Evolutionary conservation across 2,329 filamentous ascomycete genomes (phyloP).

Genomic region (Venturia aucupariae): DNA sequence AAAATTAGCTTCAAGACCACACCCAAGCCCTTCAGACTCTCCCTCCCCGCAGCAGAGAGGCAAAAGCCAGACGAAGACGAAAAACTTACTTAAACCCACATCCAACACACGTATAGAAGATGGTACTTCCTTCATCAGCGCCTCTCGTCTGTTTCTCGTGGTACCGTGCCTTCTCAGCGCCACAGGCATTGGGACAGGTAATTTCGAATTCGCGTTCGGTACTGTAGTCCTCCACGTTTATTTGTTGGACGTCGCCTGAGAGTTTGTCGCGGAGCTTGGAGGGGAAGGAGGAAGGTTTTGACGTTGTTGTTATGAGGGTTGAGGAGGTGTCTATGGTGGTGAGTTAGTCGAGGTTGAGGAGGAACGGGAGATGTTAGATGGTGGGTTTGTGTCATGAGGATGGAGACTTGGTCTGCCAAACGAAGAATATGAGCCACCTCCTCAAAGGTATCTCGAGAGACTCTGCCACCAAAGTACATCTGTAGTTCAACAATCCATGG

Average conservation of each 20-base stretch:
- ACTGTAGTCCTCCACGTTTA: constrained; percentile 62
- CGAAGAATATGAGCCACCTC: no score
- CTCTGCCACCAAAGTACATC: no score
- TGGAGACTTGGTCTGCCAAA: no score
- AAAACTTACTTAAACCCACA: constrained; percentile 69
- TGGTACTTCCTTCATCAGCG: constrained; percentile 89
- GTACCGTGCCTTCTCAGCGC: constrained; percentile 71
- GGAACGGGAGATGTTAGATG: no score
- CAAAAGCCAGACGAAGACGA: constrained; percentile 12
- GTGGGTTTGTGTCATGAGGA: no score
- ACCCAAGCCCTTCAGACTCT: not conserved
- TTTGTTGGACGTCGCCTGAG: constrained; percentile 70
- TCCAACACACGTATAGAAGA: constrained; percentile 74
- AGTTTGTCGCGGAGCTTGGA: constrained; percentile 77
- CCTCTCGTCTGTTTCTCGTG: constrained; percentile 78
- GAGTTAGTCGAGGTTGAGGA: not conserved
- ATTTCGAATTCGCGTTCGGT: constrained; percentile 40
- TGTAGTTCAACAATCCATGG: no score
- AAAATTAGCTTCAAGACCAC: not conserved
- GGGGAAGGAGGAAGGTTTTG: constrained; percentile 85
- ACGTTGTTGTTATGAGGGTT: constrained; percentile 68
- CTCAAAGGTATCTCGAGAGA: no score
- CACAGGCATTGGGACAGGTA: constrained; percentile 67
- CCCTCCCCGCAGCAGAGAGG: not conserved
- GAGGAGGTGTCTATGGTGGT: constrained; percentile 55